Evolutionary conservation across 352 stramenopile species (phyloP), one percentile per base, ranked within the genome.

Genomic region (Globisporangium cystogenes): DNA sequence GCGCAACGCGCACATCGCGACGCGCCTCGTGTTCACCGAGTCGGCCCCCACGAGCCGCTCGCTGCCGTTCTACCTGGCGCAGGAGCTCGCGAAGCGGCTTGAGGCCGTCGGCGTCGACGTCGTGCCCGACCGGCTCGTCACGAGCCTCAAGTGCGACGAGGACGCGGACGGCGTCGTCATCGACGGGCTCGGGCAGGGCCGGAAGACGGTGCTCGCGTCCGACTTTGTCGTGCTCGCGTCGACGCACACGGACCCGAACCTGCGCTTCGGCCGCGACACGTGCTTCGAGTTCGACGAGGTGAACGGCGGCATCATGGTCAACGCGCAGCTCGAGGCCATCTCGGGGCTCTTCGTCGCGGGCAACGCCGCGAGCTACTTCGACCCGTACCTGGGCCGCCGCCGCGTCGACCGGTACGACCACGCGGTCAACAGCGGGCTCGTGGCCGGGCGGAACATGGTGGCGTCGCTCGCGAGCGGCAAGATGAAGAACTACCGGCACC

Each of bases 171-270:
- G 68, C 24, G 48, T 83, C 21, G 64, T 70, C 23, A 70, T 94
- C 55, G 67, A 74, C n/a, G 72, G 83, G 12, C 68, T 90, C 8
- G 78, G 79, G 24, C 79, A 86, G 48, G 64, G 84, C 43, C 84
- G 86, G 48, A 70, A 87, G 36, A 70, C 72, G 37, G 59, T 95
- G 35, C 61, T 81, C n/a, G 82, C 86, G 2, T 81, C 86, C 2
- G 88, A 97, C 72, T 96, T 96, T 37, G 76, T 96, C 6, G 85
- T 97, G 48, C 67, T 97, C 21, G 90, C 90, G n/a, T 94, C 83
- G 12, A 96, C 89, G 3, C 88, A 96, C 60, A 95, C 95, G 10
- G 85, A 93, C 33, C 90, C 90, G 1, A 80, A 87, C 45, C 53
- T 93, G 27, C 68, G 81, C 1, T 71, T 95, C 37, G 85, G 81